These are phyloP conservation scores for Boletus tomentosulus DNA, from an alignment of 768 basidiomycete species.

Conservation along the genomic window DNA sequence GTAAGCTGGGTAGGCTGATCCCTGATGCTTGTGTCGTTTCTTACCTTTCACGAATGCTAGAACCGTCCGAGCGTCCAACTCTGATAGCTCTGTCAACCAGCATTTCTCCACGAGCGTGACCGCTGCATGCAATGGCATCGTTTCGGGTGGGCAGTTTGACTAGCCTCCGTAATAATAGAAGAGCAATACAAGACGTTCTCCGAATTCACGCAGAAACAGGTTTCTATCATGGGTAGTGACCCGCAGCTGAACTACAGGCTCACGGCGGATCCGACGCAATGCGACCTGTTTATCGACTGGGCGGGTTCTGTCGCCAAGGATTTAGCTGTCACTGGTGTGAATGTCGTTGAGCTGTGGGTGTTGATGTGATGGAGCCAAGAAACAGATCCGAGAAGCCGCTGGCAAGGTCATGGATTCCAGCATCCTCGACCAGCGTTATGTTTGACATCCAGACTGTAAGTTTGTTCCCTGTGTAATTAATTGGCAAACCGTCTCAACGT, in stretches of 20 bases:
- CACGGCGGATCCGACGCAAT: constrained; percentile 3
- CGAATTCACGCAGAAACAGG: background rate
- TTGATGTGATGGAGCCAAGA: constrained; percentile 1
- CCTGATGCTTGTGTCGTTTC: background rate
- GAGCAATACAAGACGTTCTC: background rate
- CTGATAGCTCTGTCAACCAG: constrained; percentile 5
- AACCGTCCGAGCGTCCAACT: constrained; percentile 7
- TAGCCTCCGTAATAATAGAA: background rate
- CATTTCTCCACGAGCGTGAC: constrained; percentile 2
- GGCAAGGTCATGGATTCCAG: background rate
- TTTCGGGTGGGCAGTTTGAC: background rate
- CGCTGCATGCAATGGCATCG: background rate
- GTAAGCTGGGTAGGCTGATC: background rate
- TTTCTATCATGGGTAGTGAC: constrained; percentile 6
- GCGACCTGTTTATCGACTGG: constrained; percentile 1
- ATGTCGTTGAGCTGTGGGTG: constrained; percentile 4
- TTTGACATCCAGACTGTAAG: constrained; percentile 11
- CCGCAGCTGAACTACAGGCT: background rate
- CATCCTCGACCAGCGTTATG: background rate
- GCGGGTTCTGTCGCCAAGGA: background rate
- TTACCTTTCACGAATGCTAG: background rate
- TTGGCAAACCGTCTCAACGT: background rate
- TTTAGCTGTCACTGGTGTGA: background rate
- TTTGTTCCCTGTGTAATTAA: background rate
- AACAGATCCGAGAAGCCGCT: background rate